A percentile compares a stretch with the other conserved stretches of the same genome.
Conservation (phyloP, 495 filamentous ascomycete species). For the Xylaria intraflava region DNA sequence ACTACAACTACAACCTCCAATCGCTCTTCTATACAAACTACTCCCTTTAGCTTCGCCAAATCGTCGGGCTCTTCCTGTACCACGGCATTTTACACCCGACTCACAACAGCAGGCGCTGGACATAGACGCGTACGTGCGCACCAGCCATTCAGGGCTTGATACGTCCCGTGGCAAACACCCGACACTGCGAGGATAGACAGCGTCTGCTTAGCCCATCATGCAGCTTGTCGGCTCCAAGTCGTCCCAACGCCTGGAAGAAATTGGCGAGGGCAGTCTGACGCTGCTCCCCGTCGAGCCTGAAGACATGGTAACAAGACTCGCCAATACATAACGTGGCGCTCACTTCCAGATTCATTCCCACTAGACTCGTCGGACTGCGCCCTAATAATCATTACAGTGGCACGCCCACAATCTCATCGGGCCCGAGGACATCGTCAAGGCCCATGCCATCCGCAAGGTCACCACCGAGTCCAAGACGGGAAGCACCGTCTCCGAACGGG, state of each 20-base stretch:
- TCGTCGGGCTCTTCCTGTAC: no score
- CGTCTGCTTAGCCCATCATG: conserved; percentile 13
- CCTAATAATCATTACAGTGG: conserved; percentile 52
- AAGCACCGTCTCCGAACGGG: conserved; percentile 63
- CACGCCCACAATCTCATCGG: conserved; percentile 93
- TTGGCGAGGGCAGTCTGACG: conserved; percentile 73
- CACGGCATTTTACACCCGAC: no score
- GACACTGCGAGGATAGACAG: not conserved
- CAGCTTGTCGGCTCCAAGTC: conserved; percentile 28
- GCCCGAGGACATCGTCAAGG: conserved; percentile 68
- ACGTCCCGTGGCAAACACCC: not conserved
- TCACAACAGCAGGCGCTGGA: no score
- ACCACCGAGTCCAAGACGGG: conserved; percentile 65
- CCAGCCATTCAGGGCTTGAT: no score
- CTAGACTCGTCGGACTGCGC: not conserved
- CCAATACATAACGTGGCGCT: conserved; percentile 1
- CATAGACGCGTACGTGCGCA: no score
- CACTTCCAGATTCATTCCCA: not conserved
- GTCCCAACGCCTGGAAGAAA: conserved; percentile 54
- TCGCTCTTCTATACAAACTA: no score
- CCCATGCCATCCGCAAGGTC: conserved; percentile 76
- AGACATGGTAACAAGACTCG: conserved; percentile 67
- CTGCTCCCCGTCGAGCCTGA: conserved; percentile 87
- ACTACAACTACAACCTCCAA: no score
- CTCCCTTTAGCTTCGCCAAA: no score